Percentiles rank a stretch among this genome's conserved stretches.
These are phyloP conservation scores for Triticum dicoccoides DNA, from an alignment of 176 grass and related monocot species.

Conservation along the genomic window DNA sequence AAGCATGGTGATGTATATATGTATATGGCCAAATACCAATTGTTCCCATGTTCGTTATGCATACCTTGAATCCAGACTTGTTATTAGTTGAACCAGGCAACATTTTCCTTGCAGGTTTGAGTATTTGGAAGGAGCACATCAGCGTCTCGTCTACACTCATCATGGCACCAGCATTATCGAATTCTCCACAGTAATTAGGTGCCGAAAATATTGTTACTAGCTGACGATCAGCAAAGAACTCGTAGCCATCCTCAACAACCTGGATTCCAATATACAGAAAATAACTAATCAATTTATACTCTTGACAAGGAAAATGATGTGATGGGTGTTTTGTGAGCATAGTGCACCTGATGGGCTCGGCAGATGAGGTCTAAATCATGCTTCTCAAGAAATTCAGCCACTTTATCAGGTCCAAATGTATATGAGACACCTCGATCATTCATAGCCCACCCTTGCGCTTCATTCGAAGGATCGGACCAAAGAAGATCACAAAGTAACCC, in stretches of 20 bases:
- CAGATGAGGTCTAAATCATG: constrained; percentile 82
- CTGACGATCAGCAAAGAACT: constrained; percentile 65
- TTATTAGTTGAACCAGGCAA: constrained; percentile 38
- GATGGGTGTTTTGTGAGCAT: not conserved
- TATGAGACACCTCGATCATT: constrained; percentile 80
- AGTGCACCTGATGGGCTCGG: constrained; percentile 65
- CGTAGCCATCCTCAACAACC: constrained; percentile 85
- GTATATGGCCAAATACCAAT: not conserved
- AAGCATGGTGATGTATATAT: not conserved
- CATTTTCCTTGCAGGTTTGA: constrained; percentile 55
- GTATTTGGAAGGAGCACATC: constrained; percentile 78
- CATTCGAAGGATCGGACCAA: constrained; percentile 67
- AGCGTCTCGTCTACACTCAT: constrained; percentile 76
- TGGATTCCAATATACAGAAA: constrained; percentile 1
- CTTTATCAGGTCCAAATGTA: constrained; percentile 70
- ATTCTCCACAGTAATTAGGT: constrained; percentile 79
- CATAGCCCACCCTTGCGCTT: constrained; percentile 64
- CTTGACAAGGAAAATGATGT: not conserved
- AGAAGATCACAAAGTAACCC: constrained; percentile 82
- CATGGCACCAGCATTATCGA: constrained; percentile 82
- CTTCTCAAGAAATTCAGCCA: constrained; percentile 69
- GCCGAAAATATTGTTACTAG: constrained; percentile 75
- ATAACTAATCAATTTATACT: not conserved
- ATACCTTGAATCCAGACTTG: constrained; percentile 61
- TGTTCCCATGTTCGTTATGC: not conserved